A percentile compares a stretch with the other conserved stretches of the same genome.
phyloP scores from a whole-genome alignment of 495 filamentous ascomycete species.

The Letharia columbiana region DNA sequence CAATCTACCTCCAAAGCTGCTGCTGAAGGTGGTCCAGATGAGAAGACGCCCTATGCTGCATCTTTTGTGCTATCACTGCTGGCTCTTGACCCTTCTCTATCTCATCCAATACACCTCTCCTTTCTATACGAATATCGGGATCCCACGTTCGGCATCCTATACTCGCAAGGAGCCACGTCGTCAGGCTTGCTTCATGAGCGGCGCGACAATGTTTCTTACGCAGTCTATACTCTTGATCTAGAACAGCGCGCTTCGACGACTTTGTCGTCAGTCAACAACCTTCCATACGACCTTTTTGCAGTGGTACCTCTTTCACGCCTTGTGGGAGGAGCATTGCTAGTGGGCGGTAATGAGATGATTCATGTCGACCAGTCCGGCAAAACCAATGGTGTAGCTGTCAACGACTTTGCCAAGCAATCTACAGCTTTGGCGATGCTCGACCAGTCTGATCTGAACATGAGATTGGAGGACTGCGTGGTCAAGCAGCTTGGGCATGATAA shows the following conservation, averaged over 20 bases:
- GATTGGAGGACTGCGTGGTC: conserved; percentile 72
- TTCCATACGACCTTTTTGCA: conserved; percentile 84
- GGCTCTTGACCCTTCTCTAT: conserved; percentile 74
- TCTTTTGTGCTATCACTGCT: conserved; percentile 85
- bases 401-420: conserved; percentile 68
- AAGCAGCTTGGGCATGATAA: conserved; percentile 64
- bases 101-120: conserved; percentile 80
- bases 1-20: conserved; percentile 25
- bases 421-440: conserved; percentile 77
- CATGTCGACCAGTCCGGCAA: conserved; percentile 96
- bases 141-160: conserved; percentile 92
- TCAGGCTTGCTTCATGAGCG: conserved; percentile 63
- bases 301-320: conserved; percentile 77
- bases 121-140: conserved; percentile 97
- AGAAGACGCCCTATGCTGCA: conserved; percentile 73
- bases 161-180: conserved; percentile 62
- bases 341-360: conserved; percentile 84
- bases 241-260: conserved; percentile 91
- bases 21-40: conserved; percentile 47
- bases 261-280: conserved; percentile 70
- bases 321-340: conserved; percentile 76
- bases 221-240: conserved; percentile 89
- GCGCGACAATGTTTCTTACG: conserved; percentile 78
- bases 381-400: conserved; percentile 87
- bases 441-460: conserved; percentile 71